Conservation (phyloP, 306 rosid genomes). For the Acmispon strigosus region DNA sequence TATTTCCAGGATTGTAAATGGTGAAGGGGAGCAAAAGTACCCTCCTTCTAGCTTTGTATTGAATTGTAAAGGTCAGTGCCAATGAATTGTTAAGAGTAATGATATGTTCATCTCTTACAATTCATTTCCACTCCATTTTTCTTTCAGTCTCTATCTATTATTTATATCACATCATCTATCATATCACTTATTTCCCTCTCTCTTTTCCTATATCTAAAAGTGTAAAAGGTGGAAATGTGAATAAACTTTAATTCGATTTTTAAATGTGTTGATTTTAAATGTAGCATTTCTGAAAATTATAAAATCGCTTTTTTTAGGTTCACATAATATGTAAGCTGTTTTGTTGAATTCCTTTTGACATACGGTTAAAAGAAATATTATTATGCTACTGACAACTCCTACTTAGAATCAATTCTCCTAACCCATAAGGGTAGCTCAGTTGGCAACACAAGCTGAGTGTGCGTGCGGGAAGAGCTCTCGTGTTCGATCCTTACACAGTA, state of each 20-base stretch:
- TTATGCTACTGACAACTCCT: not conserved
- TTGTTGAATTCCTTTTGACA: not conserved
- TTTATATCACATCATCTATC: too few relatives aligned
- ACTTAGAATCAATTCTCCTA: not conserved
- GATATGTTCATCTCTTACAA: too few relatives aligned
- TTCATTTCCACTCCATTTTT: too few relatives aligned
- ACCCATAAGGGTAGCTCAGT: too few relatives aligned
- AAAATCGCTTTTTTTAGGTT: not conserved
- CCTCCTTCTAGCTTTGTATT: constrained; percentile 59
- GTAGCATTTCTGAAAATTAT: not conserved
- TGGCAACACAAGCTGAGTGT: too few relatives aligned
- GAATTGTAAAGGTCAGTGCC: constrained; percentile 66
- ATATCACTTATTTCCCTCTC: too few relatives aligned
- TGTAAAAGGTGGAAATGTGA: too few relatives aligned
- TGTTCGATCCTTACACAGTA: too few relatives aligned
- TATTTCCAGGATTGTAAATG: constrained; percentile 59
- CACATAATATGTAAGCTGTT: not conserved
- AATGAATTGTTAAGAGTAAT: not conserved
- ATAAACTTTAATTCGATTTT: too few relatives aligned
- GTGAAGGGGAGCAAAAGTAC: constrained; percentile 72
- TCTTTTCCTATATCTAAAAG: too few relatives aligned
- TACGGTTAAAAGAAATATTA: not conserved
- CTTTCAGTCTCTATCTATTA: too few relatives aligned
- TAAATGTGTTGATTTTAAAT: not conserved
- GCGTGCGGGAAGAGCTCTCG: too few relatives aligned